Evolutionary conservation across 148 eudicot species (phyloP), one percentile per base, ranked within the genome.

Genomic region (Gaultheria prostrata): DNA sequence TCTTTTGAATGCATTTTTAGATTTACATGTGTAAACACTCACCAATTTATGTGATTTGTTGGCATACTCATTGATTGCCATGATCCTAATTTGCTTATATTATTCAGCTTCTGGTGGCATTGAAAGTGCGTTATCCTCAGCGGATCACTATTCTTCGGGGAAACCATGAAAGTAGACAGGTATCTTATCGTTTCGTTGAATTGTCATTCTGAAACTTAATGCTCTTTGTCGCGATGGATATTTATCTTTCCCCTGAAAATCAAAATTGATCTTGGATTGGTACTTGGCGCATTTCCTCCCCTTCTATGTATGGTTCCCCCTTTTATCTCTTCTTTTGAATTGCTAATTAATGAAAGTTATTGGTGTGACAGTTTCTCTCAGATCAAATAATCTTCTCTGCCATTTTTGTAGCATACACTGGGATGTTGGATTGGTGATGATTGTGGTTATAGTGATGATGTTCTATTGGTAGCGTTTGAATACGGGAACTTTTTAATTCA

Each of bases 101-200:
- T 54, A n/a, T 79, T 80, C 95, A 97, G 99, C 97, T 97, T 78
- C 85, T 97, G 86, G 99, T 97, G 86, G 98, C 98, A 70, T 89
- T 97, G 84, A 97, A 97, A 91, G 98, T 97, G 81, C 98, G 99
- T 32, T 91, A 93, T 92, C 90, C 92, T 50, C 97, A 93, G 78
- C 90, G 99, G 82, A 93, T 97, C 80, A 97, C 99, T 71, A 94
- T 97, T 91, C 96, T 97, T 50, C 83, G 99, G 84, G 99, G 99
- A 73, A 97, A 97, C 83, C 99, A 97, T 89, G 99, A 97, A 89
- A 97, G 99, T 82, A 93, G 99, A 72, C 99, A 97, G 98, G 99
- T 97, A 91, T 74, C 71, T 14, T 4, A 49, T 79, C 70, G 18
- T 13, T 51, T 76, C 21, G 72, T 43, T 65, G n/a, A 24, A 79